Percentiles rank a stretch among this genome's conserved stretches.
These are phyloP conservation scores for Trypanosoma caninum DNA, from an alignment of 208 protist species.

Conservation along the genomic window DNA sequence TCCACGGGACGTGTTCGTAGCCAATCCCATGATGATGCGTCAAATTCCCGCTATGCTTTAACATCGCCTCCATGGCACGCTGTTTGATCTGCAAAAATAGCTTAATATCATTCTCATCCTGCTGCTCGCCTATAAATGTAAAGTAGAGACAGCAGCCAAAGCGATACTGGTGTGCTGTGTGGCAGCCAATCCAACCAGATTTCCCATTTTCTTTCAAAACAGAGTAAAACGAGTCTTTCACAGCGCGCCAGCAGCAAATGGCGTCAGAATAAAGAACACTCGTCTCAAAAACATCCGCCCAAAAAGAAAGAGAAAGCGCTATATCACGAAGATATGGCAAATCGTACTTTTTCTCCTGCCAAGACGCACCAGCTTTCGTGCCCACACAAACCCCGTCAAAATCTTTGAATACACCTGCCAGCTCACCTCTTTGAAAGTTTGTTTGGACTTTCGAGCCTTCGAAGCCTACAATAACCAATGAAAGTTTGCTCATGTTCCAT, in stretches of 20 bases:
- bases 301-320: constrained; percentile 71
- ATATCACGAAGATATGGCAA: constrained; percentile 91
- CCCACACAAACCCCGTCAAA: constrained; percentile 66
- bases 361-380: constrained; percentile 59
- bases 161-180: constrained; percentile 91
- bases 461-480: constrained; percentile 83
- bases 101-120: constrained; percentile 87
- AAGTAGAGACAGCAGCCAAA: constrained; percentile 93
- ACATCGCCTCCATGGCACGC: constrained; percentile 86
- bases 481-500: constrained; percentile 73
- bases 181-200: constrained; percentile 89
- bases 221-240: constrained; percentile 82
- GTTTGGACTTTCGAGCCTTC: constrained; percentile 75
- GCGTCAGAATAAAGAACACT: constrained; percentile 84
- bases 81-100: constrained; percentile 86
- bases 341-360: constrained; percentile 94
- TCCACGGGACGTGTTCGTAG: constrained; percentile 93
- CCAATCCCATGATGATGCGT: constrained; percentile 92
- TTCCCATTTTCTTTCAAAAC: constrained; percentile 80
- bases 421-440: constrained; percentile 59
- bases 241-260: constrained; percentile 86
- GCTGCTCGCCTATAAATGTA: constrained; percentile 84
- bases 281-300: constrained; percentile 92
- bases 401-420: constrained; percentile 52
- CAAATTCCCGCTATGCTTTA: constrained; percentile 79